Conservation (phyloP, 345 rosid species). For the Lumnitzera littorea region DNA sequence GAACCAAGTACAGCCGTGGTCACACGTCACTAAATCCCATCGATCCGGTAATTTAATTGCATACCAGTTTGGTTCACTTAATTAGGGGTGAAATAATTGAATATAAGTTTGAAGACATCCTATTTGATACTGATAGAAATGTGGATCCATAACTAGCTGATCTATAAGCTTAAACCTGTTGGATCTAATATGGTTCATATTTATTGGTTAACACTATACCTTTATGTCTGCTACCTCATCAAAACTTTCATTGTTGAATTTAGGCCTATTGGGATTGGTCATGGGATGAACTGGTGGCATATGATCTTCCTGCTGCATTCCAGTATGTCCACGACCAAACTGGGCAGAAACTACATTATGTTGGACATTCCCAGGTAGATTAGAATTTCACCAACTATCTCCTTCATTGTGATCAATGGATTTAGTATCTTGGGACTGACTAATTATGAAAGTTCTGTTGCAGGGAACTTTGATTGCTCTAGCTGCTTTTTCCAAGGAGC, state of each 20-base stretch:
- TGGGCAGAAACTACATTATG: constrained; percentile 36
- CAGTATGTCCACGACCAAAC: constrained; percentile 31
- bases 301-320: constrained; percentile 45
- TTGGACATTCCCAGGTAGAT: constrained; percentile 45
- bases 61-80: too few species aligned
- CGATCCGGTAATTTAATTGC: constrained; percentile 12
- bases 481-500: constrained; percentile 38
- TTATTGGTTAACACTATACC: too few species aligned
- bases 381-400: not conserved
- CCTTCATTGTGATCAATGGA: not conserved
- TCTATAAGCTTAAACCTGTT: not conserved
- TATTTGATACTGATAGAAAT: too few species aligned
- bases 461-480: constrained; percentile 50
- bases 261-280: constrained; percentile 59
- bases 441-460: not conserved
- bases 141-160: too few species aligned
- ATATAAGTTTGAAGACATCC: too few species aligned
- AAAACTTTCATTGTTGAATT: not conserved
- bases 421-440: not conserved
- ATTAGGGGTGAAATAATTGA: too few species aligned
- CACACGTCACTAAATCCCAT: constrained; percentile 24
- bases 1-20: constrained; percentile 35
- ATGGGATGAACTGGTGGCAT: constrained; percentile 42
- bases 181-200: too few species aligned
- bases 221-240: not conserved